These are phyloP conservation scores for Melocanna baccifera DNA, from an alignment of 176 grass and related monocot species.

Conservation along the genomic window DNA sequence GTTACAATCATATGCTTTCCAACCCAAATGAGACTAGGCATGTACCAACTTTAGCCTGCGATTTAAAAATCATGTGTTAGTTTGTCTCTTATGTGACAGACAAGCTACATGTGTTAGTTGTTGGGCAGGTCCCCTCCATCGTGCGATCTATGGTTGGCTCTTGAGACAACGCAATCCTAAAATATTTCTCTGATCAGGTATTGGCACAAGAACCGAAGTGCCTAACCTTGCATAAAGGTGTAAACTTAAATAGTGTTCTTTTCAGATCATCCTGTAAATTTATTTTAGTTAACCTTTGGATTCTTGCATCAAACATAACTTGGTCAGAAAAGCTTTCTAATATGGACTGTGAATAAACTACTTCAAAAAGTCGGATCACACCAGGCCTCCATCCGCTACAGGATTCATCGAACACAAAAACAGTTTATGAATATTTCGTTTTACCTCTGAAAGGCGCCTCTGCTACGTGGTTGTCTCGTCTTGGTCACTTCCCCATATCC, in stretches of 20 bases:
- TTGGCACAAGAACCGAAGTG: not conserved
- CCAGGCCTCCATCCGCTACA: not conserved
- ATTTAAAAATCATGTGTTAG: conserved; percentile 1
- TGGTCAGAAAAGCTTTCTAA: not conserved
- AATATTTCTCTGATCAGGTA: not conserved
- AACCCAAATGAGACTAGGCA: not conserved
- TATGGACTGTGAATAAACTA: not conserved
- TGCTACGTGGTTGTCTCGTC: not conserved
- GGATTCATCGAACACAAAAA: not conserved
- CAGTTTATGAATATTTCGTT: not conserved
- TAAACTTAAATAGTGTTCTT: not conserved
- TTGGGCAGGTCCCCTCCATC: conserved; percentile 1
- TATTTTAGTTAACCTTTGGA: not conserved
- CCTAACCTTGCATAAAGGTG: not conserved
- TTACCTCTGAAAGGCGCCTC: not conserved
- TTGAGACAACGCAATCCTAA: not conserved
- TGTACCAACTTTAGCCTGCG: not conserved
- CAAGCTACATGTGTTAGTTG: conserved; percentile 39
- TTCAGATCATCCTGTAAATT: not conserved
- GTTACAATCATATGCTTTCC: not conserved
- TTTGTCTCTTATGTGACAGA: conserved; percentile 25
- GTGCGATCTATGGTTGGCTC: not conserved
- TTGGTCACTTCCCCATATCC: not conserved
- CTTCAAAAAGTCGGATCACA: not conserved
- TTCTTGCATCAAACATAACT: conserved; percentile 1